Percentiles rank a stretch among this genome's conserved stretches.
These are phyloP conservation scores for Kandelia obovata DNA, from an alignment of 345 rosid species.

Conservation along the genomic window DNA sequence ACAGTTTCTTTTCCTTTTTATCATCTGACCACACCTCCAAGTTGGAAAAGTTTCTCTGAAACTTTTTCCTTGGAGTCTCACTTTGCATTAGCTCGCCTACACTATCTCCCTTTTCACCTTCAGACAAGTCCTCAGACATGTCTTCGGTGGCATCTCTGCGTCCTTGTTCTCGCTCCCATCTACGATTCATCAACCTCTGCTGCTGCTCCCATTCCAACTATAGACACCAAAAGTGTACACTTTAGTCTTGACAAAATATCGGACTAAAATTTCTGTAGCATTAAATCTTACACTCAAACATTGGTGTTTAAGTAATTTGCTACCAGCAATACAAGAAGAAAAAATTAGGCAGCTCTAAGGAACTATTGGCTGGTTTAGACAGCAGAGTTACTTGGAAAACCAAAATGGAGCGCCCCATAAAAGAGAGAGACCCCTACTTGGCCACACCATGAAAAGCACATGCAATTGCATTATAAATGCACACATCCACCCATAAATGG, in stretches of 20 bases:
- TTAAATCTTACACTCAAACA: neutral
- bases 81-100: constrained; percentile 50
- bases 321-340: no score
- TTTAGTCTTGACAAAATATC: constrained; percentile 2
- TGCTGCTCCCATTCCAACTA: constrained; percentile 76
- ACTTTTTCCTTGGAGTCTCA: constrained; percentile 62
- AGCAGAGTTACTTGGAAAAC: neutral
- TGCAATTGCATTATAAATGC: neutral
- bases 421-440: neutral
- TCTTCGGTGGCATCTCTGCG: constrained; percentile 79
- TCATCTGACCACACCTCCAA: constrained; percentile 94
- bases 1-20: constrained; percentile 83
- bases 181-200: constrained; percentile 57
- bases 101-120: constrained; percentile 86
- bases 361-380: neutral
- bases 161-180: constrained; percentile 81
- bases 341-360: no score
- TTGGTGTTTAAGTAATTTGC: no score
- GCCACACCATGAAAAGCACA: constrained; percentile 4
- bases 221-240: constrained; percentile 7
- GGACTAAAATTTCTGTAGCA: neutral
- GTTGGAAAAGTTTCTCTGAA: constrained; percentile 69
- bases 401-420: neutral
- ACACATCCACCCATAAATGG: neutral
- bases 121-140: constrained; percentile 89